These are phyloP conservation scores for Fraxinus albicans DNA, from an alignment of 305 asterid genomes.

Conservation along the genomic window DNA sequence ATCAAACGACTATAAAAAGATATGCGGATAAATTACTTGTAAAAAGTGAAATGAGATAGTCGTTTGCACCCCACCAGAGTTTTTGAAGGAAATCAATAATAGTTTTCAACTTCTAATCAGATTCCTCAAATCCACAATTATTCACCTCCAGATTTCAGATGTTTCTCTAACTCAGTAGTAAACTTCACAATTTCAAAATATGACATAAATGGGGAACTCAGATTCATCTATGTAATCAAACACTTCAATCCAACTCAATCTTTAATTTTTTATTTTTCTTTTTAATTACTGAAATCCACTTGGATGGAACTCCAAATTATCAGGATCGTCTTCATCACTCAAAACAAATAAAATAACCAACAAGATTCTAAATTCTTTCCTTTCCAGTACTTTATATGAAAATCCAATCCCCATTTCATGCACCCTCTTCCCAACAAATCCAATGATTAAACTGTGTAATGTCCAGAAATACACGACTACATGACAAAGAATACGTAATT, in stretches of 20 bases:
- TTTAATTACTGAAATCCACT: background rate
- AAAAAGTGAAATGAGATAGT: background rate
- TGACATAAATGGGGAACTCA: background rate
- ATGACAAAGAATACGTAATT: too few relatives aligned
- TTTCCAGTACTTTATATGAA: background rate
- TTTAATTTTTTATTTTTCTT: background rate
- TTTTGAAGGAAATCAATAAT: background rate
- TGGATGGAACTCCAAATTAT: conserved; percentile 19
- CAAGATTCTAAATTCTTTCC: conserved; percentile 12
- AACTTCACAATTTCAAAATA: background rate
- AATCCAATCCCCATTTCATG: background rate
- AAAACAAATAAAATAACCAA: background rate
- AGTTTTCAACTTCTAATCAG: background rate
- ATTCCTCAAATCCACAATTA: background rate
- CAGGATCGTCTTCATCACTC: conserved; percentile 5
- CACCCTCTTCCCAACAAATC: conserved; percentile 11
- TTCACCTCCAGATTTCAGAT: background rate
- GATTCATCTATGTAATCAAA: background rate
- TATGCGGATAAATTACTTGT: background rate
- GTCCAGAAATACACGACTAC: too few relatives aligned
- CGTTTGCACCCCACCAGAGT: background rate
- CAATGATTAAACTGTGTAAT: background rate
- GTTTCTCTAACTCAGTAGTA: background rate
- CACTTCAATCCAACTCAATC: background rate
- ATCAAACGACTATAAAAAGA: background rate